Evolutionary conservation across 106 monocot genomes (phyloP).

Genomic region (Triglochin maritima): DNA sequence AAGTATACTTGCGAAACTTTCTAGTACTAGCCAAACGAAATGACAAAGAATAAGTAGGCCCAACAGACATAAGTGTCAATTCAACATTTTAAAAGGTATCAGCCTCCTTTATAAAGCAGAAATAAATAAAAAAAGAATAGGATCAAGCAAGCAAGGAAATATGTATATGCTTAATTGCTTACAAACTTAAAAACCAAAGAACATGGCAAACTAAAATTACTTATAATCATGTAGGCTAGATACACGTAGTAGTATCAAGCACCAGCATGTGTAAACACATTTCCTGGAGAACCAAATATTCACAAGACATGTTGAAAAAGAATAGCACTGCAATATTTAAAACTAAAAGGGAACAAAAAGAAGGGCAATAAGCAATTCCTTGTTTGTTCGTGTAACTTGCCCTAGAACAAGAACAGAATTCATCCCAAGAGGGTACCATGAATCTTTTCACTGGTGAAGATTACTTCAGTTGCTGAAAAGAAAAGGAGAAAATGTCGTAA

Average conservation of each 20-base stretch:
- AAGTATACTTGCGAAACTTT: too few relatives aligned
- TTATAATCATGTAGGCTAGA: constrained; percentile 14
- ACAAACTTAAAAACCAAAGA: too few relatives aligned
- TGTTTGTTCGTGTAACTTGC: constrained; percentile 40
- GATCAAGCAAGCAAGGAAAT: too few relatives aligned
- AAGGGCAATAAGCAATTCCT: background rate
- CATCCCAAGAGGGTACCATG: constrained; percentile 47
- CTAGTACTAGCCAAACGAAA: too few relatives aligned
- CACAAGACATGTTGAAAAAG: background rate
- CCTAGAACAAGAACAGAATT: constrained; percentile 53
- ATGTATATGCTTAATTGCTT: too few relatives aligned
- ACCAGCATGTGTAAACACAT: constrained; percentile 48
- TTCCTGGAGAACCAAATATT: constrained; percentile 28
- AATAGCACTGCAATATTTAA: background rate
- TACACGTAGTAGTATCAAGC: constrained; percentile 18
- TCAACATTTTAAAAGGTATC: too few relatives aligned
- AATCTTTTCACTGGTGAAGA: constrained; percentile 66
- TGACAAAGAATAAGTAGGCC: too few relatives aligned
- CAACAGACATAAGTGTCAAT: too few relatives aligned
- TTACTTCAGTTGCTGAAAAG: constrained; percentile 45
- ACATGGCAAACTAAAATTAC: background rate
- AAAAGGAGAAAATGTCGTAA: background rate
- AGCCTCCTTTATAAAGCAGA: too few relatives aligned
- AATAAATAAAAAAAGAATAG: too few relatives aligned
- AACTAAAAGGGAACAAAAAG: background rate